Evolutionary conservation across 2,329 filamentous ascomycete genomes (phyloP), one percentile per base, ranked within the genome.

Genomic region (Phoma sp.): DNA sequence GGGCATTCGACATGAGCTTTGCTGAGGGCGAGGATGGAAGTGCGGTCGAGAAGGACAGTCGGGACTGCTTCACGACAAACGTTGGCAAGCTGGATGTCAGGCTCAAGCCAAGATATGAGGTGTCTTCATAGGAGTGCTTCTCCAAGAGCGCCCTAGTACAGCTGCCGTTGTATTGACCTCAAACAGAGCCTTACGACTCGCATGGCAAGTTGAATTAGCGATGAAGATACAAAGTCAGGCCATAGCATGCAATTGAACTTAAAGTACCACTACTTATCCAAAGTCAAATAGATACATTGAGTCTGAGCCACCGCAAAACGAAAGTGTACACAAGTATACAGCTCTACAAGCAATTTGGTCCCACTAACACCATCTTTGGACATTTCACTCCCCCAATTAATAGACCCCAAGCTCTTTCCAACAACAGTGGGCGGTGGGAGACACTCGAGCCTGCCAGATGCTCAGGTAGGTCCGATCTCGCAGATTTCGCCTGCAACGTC

Each of bases 1-100:
- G 79, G 60, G 56, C 80, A 55, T 89, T 86, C 61, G 86, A 88
- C 47, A 66, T 88, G n/a, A 55, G 56, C 32, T 66, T 70, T 63
- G 68, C 65, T 3, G 60, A 64, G 1, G 67, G 64, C 0, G 68
- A 70, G 39, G 57, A 65, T 47, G 68, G 68, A 5, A 52, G 40
- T 9, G 44, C 47, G 3, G 58, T 69, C 11, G 54, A 62, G 39
- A 56, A 52, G 23, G 47, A 67, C 32, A 71, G 59, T 18, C 43
- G 45, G 30, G 70, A 73, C 47, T 66, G 62, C 44, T 72, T 72
- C 43, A 71, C 67, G 8, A 57, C 64, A 18, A 70, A 61, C 58
- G 63, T 71, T 4, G 70, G 67, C 7, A 59, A 62, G 37, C 47
- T 73, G 52, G 68, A 73, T 58, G 67, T 73, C 3, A 60, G 36